These are phyloP conservation scores for Boletus bicolor DNA, from an alignment of 768 basidiomycete genomes.

Conservation along the genomic window DNA sequence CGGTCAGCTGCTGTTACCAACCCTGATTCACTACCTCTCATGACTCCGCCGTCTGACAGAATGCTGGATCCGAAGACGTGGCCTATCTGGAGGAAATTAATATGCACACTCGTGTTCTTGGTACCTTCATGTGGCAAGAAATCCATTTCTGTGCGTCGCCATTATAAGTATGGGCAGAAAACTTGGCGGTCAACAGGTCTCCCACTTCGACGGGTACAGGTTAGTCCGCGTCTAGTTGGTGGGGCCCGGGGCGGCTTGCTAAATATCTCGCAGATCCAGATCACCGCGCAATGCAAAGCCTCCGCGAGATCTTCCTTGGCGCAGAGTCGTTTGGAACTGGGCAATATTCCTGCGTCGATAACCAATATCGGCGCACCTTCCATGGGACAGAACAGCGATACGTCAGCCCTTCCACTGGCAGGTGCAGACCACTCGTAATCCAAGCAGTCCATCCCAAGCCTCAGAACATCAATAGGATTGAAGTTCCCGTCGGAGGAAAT, in stretches of 20 bases:
- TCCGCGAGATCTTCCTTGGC: background rate
- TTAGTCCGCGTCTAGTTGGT: background rate
- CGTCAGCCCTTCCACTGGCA: conserved; percentile 23
- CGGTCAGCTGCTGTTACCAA: background rate
- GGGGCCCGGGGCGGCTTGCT: background rate
- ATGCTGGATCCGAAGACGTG: no score
- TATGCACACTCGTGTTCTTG: background rate
- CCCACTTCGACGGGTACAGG: background rate
- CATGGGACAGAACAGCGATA: conserved; percentile 21
- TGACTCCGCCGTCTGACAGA: background rate
- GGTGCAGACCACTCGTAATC: conserved; percentile 21
- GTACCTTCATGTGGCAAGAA: background rate
- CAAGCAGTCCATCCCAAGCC: conserved; percentile 20
- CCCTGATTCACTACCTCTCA: background rate
- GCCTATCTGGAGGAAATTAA: background rate
- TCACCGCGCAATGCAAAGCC: background rate
- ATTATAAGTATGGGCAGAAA: conserved; percentile 2
- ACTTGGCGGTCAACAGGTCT: no score
- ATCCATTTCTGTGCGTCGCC: background rate
- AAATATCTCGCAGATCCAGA: background rate
- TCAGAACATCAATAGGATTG: background rate
- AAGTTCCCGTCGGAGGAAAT: background rate
- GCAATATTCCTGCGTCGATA: conserved; percentile 10
- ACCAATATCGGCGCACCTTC: conserved; percentile 13
- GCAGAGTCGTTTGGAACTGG: background rate